These are phyloP conservation scores for Acacia crassicarpa DNA, from an alignment of 306 rosid genomes.

Conservation along the genomic window DNA sequence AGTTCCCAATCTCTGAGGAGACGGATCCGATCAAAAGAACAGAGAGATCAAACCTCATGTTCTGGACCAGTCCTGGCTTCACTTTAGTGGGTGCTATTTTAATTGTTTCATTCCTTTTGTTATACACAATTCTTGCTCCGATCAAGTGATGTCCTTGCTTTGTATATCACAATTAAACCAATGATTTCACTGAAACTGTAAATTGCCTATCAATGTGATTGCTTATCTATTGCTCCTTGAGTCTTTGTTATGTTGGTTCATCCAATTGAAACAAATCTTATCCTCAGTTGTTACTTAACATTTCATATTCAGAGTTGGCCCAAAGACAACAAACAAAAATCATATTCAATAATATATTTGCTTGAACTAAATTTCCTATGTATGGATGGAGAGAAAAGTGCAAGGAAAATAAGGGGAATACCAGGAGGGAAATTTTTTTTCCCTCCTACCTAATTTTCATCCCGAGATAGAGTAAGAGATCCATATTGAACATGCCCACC, in stretches of 20 bases:
- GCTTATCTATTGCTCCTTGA: constrained; percentile 14
- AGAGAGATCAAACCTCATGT: constrained; percentile 80
- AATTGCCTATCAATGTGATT: constrained; percentile 28
- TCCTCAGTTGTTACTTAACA: neutral
- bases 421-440: no score
- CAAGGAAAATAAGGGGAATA: no score
- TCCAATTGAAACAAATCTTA: neutral
- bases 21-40: constrained; percentile 88
- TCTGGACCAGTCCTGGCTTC: constrained; percentile 91
- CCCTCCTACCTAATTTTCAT: no score
- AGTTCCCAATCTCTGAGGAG: constrained; percentile 80
- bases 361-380: no score
- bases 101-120: constrained; percentile 66
- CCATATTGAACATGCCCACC: neutral
- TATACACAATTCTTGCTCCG: constrained; percentile 85
- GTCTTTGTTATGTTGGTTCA: constrained; percentile 18
- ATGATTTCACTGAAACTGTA: constrained; percentile 31
- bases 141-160: constrained; percentile 40
- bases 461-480: no score
- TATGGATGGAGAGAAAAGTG: neutral
- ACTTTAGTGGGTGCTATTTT: constrained; percentile 77
- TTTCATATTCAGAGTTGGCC: constrained; percentile 6
- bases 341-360: neutral
- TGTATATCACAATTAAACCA: constrained; percentile 3
- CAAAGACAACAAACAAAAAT: neutral